Percentiles rank a stretch among this genome's conserved stretches.
Evolutionary conservation across 805 yeast species (phyloP).

Genomic region (Brettanomyces bruxellensis): DNA sequence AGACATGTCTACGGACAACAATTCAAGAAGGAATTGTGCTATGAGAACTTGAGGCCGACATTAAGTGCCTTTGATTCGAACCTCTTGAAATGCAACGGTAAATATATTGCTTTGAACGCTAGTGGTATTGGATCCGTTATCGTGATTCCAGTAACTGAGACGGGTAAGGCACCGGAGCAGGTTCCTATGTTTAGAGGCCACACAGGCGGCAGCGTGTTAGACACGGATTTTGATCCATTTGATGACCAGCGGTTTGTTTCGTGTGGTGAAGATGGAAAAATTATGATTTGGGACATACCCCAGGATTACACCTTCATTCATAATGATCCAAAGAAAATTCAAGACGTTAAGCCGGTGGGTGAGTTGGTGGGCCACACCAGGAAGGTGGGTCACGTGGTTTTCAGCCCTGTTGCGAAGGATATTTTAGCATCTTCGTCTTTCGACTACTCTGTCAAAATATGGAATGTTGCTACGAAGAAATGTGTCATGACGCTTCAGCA

Average conservation of each 20-base stretch:
- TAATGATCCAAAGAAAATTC: slow-evolving; percentile 41
- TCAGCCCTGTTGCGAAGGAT: slow-evolving; percentile 82
- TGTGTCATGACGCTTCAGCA: slow-evolving; percentile 69
- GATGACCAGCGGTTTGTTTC: slow-evolving; percentile 67
- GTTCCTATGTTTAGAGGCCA: slow-evolving; percentile 94
- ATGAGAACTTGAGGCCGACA: slow-evolving; percentile 69
- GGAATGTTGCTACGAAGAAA: slow-evolving; percentile 78
- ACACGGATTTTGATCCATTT: slow-evolving; percentile 93
- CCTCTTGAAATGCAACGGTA: slow-evolving; percentile 78
- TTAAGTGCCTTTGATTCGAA: slow-evolving; percentile 97
- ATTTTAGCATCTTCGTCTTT: slow-evolving; percentile 85
- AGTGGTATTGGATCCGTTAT: slow-evolving; percentile 99
- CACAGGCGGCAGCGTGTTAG: slow-evolving; percentile 90
- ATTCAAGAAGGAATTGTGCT: slow-evolving; percentile 58
- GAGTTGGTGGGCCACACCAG: slow-evolving; percentile 78
- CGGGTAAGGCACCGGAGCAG: slow-evolving; percentile 88
- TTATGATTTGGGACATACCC: slow-evolving; percentile 85
- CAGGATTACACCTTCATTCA: slow-evolving; percentile 63
- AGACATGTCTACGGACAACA: slow-evolving; percentile 96
- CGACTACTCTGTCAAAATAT: slow-evolving; percentile 84
- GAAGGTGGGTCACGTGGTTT: slow-evolving; percentile 87
- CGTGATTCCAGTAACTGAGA: slow-evolving; percentile 75
- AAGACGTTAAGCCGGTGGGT: slow-evolving; percentile 64
- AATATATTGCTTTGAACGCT: slow-evolving; percentile 74
- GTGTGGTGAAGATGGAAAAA: slow-evolving; percentile 71